Evolutionary conservation across 2,329 filamentous ascomycete genomes (phyloP).

Genomic region (Fusarium sp.): DNA sequence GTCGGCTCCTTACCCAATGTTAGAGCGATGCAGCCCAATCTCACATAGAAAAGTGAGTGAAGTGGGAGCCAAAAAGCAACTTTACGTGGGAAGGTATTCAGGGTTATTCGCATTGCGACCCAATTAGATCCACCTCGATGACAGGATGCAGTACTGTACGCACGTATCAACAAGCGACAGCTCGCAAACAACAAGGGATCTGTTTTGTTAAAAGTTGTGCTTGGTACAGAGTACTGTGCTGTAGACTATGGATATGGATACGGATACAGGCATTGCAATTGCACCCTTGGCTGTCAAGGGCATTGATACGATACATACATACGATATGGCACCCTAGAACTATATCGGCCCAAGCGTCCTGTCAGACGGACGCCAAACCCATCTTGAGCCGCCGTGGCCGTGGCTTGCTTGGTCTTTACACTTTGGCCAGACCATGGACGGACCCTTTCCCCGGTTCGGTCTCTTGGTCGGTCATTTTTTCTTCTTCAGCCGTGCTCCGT

Average conservation of each 20-base stretch:
- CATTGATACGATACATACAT: slow-evolving; percentile 13
- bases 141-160: background rate
- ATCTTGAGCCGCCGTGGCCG: slow-evolving; percentile 37
- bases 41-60: slow-evolving; percentile 1
- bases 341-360: slow-evolving; percentile 45
- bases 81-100: slow-evolving; percentile 1
- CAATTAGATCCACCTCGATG: slow-evolving; percentile 29
- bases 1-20: background rate
- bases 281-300: slow-evolving; percentile 18
- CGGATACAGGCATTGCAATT: background rate
- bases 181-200: background rate
- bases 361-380: slow-evolving; percentile 42
- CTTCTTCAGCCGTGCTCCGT: slow-evolving; percentile 34
- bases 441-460: slow-evolving; percentile 43
- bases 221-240: background rate
- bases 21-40: slow-evolving; percentile 21
- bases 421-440: slow-evolving; percentile 22
- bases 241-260: background rate
- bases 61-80: slow-evolving; percentile 30
- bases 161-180: background rate
- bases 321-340: slow-evolving; percentile 16
- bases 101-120: slow-evolving; percentile 22
- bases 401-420: slow-evolving; percentile 21
- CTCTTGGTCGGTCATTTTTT: slow-evolving; percentile 45
- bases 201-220: background rate